Base-by-base conservation (phyloP, 1,284 basidiomycete species). In the Cystobasidium pallidum region DNA sequence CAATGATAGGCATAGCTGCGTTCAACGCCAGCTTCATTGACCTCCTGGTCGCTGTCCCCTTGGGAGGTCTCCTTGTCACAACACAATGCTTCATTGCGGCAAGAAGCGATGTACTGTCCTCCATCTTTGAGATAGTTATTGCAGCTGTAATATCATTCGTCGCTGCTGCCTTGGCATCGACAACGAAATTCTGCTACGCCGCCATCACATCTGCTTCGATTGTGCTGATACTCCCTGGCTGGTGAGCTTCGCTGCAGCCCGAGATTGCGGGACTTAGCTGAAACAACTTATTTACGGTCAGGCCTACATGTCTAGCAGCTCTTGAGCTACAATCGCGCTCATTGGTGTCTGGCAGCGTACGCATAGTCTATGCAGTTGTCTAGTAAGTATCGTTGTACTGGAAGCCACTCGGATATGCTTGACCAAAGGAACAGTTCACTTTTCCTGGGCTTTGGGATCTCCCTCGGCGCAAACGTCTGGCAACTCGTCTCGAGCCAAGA, bases 1-100 rank as follows among this genome's bases (percentile, higher is more conserved):
- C 88, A 0, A 87, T 90, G 72, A 95, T 95, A 77, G 89, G 87
- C 77, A 70, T 73, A n/a, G 85, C 89, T 77, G 84, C 85, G 13
- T 91, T 91, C 81, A 85, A 84, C 55, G 90, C 91, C 0, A 89
- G 87, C 43, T 91, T 95, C 79, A 84, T 94, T 78, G 92, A 95
- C 81, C 86, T 87, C 15, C 81, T 93, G 43, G 84, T 88, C 66
- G 84, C 87, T 0, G 89, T 90, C 76, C 91, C 91, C 0, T 85
- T 95, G 13, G 92, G 93, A 15, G 86, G 86, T n/a, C 83, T 93
- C 11, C 84, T 96, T 34, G 88, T 91, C 24, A 81, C 74, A 54
- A 85, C 91, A n/a, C 91, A 94, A 79, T 83, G 89, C 63, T 75
- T 78, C 47, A 80, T 91, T 45, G 88, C 89, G 11, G 86, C 86